phyloP scores from a whole-genome alignment of 352 stramenopile species.

The Phytophthora vignae region DNA sequence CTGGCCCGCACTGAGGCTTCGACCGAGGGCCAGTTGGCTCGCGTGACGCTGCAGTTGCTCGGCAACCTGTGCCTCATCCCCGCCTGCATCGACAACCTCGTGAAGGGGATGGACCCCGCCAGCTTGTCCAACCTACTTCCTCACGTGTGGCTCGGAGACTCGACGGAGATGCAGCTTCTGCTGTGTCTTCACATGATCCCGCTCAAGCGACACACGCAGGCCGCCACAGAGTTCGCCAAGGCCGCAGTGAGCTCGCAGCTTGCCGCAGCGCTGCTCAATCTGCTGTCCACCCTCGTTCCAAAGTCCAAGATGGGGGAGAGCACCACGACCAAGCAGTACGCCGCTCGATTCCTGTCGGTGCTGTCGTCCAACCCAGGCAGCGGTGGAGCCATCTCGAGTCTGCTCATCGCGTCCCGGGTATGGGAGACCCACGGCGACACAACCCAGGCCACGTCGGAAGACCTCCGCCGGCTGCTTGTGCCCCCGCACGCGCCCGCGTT shows the following conservation, averaged over 20 bases:
- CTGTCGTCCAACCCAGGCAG: constrained; percentile 87
- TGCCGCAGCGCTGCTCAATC: constrained; percentile 79
- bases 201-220: constrained; percentile 87
- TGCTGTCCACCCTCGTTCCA: constrained; percentile 81
- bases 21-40: constrained; percentile 82
- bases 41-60: constrained; percentile 82
- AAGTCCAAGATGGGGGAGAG: constrained; percentile 85
- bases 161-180: constrained; percentile 83
- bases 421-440: constrained; percentile 88
- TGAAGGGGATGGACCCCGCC: constrained; percentile 88
- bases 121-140: constrained; percentile 76
- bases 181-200: constrained; percentile 90
- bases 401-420: constrained; percentile 79
- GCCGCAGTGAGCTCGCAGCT: constrained; percentile 81
- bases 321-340: constrained; percentile 85
- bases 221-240: constrained; percentile 87
- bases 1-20: constrained; percentile 79
- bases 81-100: constrained; percentile 87
- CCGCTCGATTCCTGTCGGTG: constrained; percentile 82
- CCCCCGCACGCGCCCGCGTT: constrained; percentile 76
- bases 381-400: constrained; percentile 80
- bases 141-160: constrained; percentile 81
- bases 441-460: constrained; percentile 81
- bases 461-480: constrained; percentile 79
- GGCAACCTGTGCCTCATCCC: constrained; percentile 89